Percentiles rank a stretch among this genome's conserved stretches.
These are phyloP conservation scores for Peronospora destructor DNA, from an alignment of 352 stramenopile genomes.

Conservation along the genomic window DNA sequence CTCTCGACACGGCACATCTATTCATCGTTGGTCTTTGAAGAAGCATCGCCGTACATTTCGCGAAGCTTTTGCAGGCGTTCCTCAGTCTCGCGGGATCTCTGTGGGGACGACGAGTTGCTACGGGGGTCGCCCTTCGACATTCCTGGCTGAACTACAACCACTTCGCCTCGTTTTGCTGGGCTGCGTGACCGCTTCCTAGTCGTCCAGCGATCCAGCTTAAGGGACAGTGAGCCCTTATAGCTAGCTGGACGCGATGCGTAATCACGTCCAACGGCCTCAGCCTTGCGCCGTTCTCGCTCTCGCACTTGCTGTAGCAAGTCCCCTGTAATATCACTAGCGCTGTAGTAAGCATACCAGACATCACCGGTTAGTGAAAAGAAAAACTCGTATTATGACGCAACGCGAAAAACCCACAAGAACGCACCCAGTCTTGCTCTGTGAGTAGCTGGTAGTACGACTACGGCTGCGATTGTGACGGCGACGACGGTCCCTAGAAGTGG, in stretches of 20 bases:
- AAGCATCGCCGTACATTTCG: slow-evolving; percentile 80
- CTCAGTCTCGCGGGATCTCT: slow-evolving; percentile 41
- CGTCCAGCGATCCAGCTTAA: slow-evolving; percentile 88
- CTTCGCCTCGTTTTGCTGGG: slow-evolving; percentile 50
- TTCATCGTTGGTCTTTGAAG: slow-evolving; percentile 26
- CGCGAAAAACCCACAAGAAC: background rate
- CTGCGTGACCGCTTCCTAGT: slow-evolving; percentile 62
- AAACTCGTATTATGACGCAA: background rate
- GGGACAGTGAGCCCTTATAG: slow-evolving; percentile 90
- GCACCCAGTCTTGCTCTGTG: slow-evolving; percentile 19
- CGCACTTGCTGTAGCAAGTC: slow-evolving; percentile 90
- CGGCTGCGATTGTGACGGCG: slow-evolving; percentile 33
- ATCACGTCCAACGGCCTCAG: slow-evolving; percentile 81
- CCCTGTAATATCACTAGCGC: slow-evolving; percentile 37
- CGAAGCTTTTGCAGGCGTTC: slow-evolving; percentile 63
- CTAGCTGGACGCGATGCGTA: slow-evolving; percentile 86
- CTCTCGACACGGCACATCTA: slow-evolving; percentile 5
- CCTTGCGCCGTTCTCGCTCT: slow-evolving; percentile 86
- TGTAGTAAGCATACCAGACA: slow-evolving; percentile 10
- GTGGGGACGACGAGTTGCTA: slow-evolving; percentile 27
- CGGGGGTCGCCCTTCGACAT: slow-evolving; percentile 24
- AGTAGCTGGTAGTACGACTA: slow-evolving; percentile 26
- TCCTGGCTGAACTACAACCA: slow-evolving; percentile 34
- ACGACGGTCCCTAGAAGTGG: slow-evolving; percentile 29
- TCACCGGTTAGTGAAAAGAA: slow-evolving; percentile 2